Base-by-base conservation (phyloP, 208 protist species). In the Acanthamoeba divionensis region DNA sequence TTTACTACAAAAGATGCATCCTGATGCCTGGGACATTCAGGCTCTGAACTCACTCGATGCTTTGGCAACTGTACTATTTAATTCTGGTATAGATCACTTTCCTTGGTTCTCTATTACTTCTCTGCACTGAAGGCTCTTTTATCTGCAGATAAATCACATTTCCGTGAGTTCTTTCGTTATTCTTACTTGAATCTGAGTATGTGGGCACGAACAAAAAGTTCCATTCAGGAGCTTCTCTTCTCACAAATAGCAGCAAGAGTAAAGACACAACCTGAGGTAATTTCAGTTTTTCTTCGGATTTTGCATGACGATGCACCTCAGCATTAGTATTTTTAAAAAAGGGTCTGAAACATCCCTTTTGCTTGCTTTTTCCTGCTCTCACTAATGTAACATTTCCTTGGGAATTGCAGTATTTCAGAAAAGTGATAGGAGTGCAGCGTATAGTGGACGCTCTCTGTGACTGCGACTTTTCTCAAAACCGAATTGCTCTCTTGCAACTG, bases 371-470 rank as follows among this genome's bases (percentile, higher is more conserved):
- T n/a, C n/a, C n/a, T n/a, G n/a, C n/a, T n/a, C n/a, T n/a, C n/a
- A n/a, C n/a, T n/a, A n/a, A 13, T 57, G 15, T 13, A 13, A 57
- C 52, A 57, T 18, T 13, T 3, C 21, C 21, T 21, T 9, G 21
- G 5, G 10, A 12, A 21, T 24, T 45, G 33, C 67, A 55, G 48
- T 85, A 85, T 21, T 85, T 85, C 75, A 26, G 75, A 26, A 55
- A 85, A 54, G 29, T 85, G 2, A 62, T 85, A n/a, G 75, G 75
- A 18, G 75, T 85, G 33, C 75, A 85, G 50, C 75, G 75, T 36
- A 62, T 85, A 24, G 75, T 62, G 1, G 75, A 85, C 24, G 75
- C 75, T 18, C 50, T 85, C 50, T 85, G 75, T 36, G 44, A 85
- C 47, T 31, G 31, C 48, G 48, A 85, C 41, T 85, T 85, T 18